Evolutionary conservation across 257 asterid genomes (phyloP).

Genomic region (Asclepias syriaca): DNA sequence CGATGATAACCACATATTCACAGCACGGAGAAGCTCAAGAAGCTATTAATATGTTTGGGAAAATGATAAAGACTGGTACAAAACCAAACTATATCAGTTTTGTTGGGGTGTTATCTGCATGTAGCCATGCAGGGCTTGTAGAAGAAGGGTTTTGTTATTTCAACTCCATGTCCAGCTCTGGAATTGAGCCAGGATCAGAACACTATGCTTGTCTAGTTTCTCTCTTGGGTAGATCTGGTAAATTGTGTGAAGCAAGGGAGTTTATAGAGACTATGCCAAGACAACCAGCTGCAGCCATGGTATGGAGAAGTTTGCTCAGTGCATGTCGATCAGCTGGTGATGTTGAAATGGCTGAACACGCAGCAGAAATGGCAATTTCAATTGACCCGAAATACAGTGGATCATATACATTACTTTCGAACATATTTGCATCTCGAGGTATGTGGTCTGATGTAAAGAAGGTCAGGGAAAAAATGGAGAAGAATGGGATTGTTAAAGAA

Average conservation of each 20-base stretch:
- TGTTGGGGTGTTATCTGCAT: slow-evolving; percentile 40
- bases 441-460: slow-evolving; percentile 42
- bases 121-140: slow-evolving; percentile 41
- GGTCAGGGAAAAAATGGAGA: slow-evolving; percentile 40
- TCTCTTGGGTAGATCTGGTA: slow-evolving; percentile 46
- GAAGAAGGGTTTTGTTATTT: slow-evolving; percentile 40
- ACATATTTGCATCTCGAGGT: slow-evolving; percentile 38
- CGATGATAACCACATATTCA: slow-evolving; percentile 41
- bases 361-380: slow-evolving; percentile 35
- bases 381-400: slow-evolving; percentile 41
- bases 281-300: slow-evolving; percentile 22
- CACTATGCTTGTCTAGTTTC: slow-evolving; percentile 51
- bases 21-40: slow-evolving; percentile 41
- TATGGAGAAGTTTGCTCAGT: slow-evolving; percentile 48
- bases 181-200: slow-evolving; percentile 40
- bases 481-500: slow-evolving; percentile 32
- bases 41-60: slow-evolving; percentile 33
- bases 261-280: slow-evolving; percentile 40
- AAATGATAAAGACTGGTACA: slow-evolving; percentile 28
- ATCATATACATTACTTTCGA: slow-evolving; percentile 41
- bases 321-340: slow-evolving; percentile 33
- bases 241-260: slow-evolving; percentile 34
- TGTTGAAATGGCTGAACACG: slow-evolving; percentile 33
- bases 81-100: slow-evolving; percentile 39
- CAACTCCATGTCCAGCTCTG: slow-evolving; percentile 22